Conservation (phyloP, 306 rosid species). For the Quercus alba region DNA sequence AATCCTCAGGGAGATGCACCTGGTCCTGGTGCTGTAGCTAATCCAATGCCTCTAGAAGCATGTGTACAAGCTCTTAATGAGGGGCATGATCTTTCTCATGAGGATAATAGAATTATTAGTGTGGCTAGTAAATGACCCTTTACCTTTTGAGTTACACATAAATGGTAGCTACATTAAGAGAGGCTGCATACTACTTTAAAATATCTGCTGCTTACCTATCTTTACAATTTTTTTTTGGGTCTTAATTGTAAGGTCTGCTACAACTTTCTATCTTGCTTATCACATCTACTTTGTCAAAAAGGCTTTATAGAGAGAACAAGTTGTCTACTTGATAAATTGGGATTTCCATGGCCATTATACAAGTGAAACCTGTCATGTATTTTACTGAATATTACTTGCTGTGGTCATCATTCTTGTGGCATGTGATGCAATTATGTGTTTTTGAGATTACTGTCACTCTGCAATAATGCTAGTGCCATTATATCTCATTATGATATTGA, state of each 20-base stretch:
- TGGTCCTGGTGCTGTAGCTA: not conserved
- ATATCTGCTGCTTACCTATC: not conserved
- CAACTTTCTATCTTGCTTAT: not conserved
- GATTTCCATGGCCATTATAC: not conserved
- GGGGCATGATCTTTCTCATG: slow-evolving; percentile 2
- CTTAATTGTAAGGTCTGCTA: not conserved
- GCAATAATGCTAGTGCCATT: not conserved
- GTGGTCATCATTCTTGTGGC: not conserved
- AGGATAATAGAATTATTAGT: not conserved
- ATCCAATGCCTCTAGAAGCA: not conserved
- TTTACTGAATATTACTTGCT: not conserved
- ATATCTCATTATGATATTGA: not conserved
- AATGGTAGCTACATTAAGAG: not conserved
- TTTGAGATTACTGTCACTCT: not conserved
- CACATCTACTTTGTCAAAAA: not conserved
- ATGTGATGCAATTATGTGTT: not conserved
- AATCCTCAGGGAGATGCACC: not conserved
- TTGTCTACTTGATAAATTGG: not conserved
- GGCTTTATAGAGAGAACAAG: not conserved
- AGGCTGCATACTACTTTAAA: not conserved
- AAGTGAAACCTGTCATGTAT: not conserved
- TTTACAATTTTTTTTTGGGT: not conserved
- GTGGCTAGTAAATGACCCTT: not conserved
- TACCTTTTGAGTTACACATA: not conserved
- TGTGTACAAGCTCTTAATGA: slow-evolving; percentile 8